Evolutionary conservation across 768 basidiomycete species (phyloP).

Genomic region (Kwoniella heveanensis): DNA sequence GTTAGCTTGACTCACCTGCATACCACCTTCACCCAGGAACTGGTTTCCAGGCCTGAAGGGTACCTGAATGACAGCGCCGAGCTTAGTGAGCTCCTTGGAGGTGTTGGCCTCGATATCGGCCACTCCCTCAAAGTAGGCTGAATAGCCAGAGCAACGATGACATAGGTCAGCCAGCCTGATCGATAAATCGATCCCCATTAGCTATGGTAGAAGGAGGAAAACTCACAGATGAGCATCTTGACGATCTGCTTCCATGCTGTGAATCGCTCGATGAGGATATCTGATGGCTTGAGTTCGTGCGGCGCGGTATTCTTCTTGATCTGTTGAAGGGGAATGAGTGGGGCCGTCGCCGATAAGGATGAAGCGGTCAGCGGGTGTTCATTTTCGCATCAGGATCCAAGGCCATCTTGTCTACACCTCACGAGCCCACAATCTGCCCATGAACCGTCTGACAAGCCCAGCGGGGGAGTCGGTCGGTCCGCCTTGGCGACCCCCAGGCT

Average conservation of each 20-base stretch:
- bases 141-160: not conserved
- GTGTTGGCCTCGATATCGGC: slow-evolving; percentile 94
- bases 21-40: slow-evolving; percentile 94
- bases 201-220: not conserved
- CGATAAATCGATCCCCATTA: too few relatives aligned
- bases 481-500: too few relatives aligned
- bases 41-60: slow-evolving; percentile 95
- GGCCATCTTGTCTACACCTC: not conserved
- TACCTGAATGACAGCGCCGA: slow-evolving; percentile 94
- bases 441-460: too few relatives aligned
- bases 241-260: slow-evolving; percentile 87
- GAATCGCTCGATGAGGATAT: slow-evolving; percentile 86
- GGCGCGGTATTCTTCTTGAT: slow-evolving; percentile 93
- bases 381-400: too few relatives aligned
- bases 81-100: slow-evolving; percentile 86
- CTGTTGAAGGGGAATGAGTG: slow-evolving; percentile 25
- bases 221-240: slow-evolving; percentile 75
- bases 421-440: too few relatives aligned
- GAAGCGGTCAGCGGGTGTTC: not conserved
- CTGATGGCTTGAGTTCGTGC: slow-evolving; percentile 85
- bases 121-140: slow-evolving; percentile 76
- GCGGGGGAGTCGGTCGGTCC: too few relatives aligned
- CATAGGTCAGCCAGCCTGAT: not conserved
- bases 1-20: slow-evolving; percentile 70
- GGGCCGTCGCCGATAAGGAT: not conserved